A percentile compares a stretch with the other conserved stretches of the same genome.
These are phyloP conservation scores for Candolleomyces aberdarensis DNA, from an alignment of 768 basidiomycete species.

Conservation along the genomic window DNA sequence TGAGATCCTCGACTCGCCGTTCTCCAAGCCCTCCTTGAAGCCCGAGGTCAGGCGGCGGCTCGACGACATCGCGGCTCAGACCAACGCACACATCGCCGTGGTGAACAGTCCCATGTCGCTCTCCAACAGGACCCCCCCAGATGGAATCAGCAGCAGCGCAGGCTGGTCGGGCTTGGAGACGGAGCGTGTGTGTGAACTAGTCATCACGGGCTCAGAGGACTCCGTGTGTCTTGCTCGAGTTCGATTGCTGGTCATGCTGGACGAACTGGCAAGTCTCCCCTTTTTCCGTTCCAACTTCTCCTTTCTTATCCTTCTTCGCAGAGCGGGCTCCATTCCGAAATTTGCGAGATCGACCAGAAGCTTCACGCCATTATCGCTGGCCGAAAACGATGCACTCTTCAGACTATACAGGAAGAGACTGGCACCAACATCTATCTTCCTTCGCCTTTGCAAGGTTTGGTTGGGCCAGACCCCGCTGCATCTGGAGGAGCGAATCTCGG, in stretches of 20 bases:
- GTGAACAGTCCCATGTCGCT: constrained; percentile 80
- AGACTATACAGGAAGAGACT: constrained; percentile 94
- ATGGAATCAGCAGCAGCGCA: constrained; percentile 70
- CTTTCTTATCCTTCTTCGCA: constrained; percentile 30
- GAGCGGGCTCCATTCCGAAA: constrained; percentile 89
- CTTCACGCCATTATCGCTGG: constrained; percentile 89
- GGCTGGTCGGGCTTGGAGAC: constrained; percentile 92
- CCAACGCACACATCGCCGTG: constrained; percentile 90
- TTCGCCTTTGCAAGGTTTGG: constrained; percentile 81
- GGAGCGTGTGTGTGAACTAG: constrained; percentile 90
- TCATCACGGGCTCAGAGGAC: constrained; percentile 85
- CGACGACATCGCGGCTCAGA: constrained; percentile 93
- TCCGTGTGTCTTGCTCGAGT: constrained; percentile 91
- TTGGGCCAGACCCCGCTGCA: constrained; percentile 60
- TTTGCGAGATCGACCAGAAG: constrained; percentile 93
- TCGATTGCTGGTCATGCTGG: constrained; percentile 87
- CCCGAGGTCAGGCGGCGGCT: constrained; percentile 77
- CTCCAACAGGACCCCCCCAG: constrained; percentile 72
- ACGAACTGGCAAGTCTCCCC: constrained; percentile 74
- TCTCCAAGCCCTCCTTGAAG: constrained; percentile 77
- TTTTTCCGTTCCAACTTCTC: neutral
- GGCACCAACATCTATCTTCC: constrained; percentile 97
- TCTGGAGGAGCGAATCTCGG: constrained; percentile 38
- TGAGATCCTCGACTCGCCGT: constrained; percentile 86
- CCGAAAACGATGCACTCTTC: constrained; percentile 81